phyloP scores from a whole-genome alignment of 345 rosid species.

The Eucalyptus sp. region DNA sequence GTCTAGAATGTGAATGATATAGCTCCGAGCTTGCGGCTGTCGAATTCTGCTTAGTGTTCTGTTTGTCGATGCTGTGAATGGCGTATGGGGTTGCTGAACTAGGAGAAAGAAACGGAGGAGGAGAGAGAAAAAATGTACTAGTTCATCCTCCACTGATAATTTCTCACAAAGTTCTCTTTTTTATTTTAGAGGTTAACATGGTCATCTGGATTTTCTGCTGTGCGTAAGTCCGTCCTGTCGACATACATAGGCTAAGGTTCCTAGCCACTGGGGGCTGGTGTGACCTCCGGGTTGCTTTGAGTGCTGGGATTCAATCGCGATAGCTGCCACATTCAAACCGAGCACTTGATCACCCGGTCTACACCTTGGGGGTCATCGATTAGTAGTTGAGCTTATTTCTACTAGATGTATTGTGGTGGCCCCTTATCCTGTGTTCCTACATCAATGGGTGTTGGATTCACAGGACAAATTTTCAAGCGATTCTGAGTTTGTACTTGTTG shows the following conservation, averaged over 20 bases:
- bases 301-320: background rate
- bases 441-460: background rate
- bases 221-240: background rate
- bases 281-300: background rate
- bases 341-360: background rate
- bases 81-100: background rate
- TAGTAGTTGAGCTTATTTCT: background rate
- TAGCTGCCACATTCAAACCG: background rate
- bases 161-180: background rate
- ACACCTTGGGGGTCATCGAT: rapidly evolving
- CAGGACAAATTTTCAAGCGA: background rate
- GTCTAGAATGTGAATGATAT: background rate
- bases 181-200: background rate
- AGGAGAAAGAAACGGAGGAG: background rate
- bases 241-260: background rate
- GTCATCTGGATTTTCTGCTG: background rate
- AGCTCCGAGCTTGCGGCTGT: background rate
- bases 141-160: background rate
- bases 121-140: background rate
- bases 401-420: background rate
- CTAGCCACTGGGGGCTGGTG: background rate
- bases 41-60: background rate
- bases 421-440: background rate
- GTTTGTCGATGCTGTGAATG: background rate
- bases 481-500: background rate